These are phyloP conservation scores for Colletotrichum musicola DNA, from an alignment of 2,329 filamentous ascomycete species.

Conservation along the genomic window DNA sequence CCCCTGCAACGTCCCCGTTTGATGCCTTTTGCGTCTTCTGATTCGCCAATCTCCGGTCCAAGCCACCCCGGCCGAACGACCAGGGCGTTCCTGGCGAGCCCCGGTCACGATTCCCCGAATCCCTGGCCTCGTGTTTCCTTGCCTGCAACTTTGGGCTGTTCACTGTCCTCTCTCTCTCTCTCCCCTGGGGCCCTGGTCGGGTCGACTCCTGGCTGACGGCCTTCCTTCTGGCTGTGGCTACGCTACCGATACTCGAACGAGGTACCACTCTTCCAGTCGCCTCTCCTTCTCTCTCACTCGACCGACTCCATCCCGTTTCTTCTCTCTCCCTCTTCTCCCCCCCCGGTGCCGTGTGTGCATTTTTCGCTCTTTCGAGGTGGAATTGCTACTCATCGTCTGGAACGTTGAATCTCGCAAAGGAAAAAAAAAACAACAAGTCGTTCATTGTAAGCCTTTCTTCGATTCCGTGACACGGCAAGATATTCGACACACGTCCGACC, in stretches of 20 bases:
- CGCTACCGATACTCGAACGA: slow-evolving; percentile 26
- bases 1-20: slow-evolving; percentile 26
- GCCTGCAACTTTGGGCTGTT: slow-evolving; percentile 32
- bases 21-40: slow-evolving; percentile 20
- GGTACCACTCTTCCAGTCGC: slow-evolving; percentile 37
- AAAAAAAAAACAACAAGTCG: slow-evolving; percentile 29
- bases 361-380: slow-evolving; percentile 39
- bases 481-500: slow-evolving; percentile 7
- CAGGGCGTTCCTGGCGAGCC: slow-evolving; percentile 24
- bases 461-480: slow-evolving; percentile 37
- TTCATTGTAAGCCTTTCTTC: slow-evolving; percentile 36
- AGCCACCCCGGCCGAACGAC: slow-evolving; percentile 21
- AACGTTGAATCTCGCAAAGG: slow-evolving; percentile 41
- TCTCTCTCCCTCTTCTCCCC: slow-evolving; percentile 30
- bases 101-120: slow-evolving; percentile 29
- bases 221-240: slow-evolving; percentile 1
- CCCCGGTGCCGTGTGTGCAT: slow-evolving; percentile 37
- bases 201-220: slow-evolving; percentile 25
- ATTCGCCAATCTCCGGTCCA: slow-evolving; percentile 28
- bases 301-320: slow-evolving; percentile 17
- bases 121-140: slow-evolving; percentile 40
- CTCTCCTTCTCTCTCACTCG: slow-evolving; percentile 32
- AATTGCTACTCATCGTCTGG: slow-evolving; percentile 42
- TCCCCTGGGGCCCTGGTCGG: slow-evolving; percentile 1
- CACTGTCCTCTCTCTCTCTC: no score